Percentiles rank a stretch among this genome's conserved stretches.
Evolutionary conservation across 2,329 filamentous ascomycete genomes (phyloP).

Genomic region (Diaporthe citrichinensis): DNA sequence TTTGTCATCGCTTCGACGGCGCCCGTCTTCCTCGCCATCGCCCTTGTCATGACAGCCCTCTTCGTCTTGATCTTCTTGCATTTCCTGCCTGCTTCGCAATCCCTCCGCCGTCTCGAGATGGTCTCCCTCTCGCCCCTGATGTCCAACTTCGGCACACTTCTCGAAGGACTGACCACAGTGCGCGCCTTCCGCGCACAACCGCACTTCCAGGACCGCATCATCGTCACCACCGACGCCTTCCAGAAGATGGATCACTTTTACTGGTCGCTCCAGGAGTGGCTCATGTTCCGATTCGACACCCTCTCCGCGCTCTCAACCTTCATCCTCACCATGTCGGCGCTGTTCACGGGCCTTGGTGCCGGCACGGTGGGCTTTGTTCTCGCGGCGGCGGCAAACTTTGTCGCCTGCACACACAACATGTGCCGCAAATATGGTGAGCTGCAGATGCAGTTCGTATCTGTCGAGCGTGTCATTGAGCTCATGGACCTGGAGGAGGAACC

Average conservation of each 20-base stretch:
- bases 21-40: conserved; percentile 81
- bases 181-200: conserved; percentile 84
- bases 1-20: conserved; percentile 85
- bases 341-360: conserved; percentile 81
- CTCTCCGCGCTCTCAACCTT: conserved; percentile 82
- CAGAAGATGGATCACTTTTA: conserved; percentile 98
- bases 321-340: conserved; percentile 78
- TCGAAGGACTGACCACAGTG: conserved; percentile 89
- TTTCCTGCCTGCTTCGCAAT: conserved; percentile 88
- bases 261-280: conserved; percentile 89
- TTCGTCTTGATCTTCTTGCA: conserved; percentile 82
- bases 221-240: conserved; percentile 87
- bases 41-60: conserved; percentile 73
- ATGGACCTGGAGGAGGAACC: conserved; percentile 84
- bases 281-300: conserved; percentile 82
- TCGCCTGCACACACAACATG: conserved; percentile 78
- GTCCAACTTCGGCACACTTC: conserved; percentile 90
- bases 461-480: conserved; percentile 88
- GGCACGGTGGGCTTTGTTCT: conserved; percentile 89
- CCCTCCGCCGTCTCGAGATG: conserved; percentile 87
- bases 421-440: conserved; percentile 87
- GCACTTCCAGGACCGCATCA: conserved; percentile 84
- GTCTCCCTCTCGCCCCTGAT: conserved; percentile 89
- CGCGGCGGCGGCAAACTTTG: conserved; percentile 78
- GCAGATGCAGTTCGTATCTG: conserved; percentile 92